Percentiles rank a stretch among this genome's conserved stretches.
phyloP scores from a whole-genome alignment of 495 filamentous ascomycete genomes.

The Neurospora intermedia region DNA sequence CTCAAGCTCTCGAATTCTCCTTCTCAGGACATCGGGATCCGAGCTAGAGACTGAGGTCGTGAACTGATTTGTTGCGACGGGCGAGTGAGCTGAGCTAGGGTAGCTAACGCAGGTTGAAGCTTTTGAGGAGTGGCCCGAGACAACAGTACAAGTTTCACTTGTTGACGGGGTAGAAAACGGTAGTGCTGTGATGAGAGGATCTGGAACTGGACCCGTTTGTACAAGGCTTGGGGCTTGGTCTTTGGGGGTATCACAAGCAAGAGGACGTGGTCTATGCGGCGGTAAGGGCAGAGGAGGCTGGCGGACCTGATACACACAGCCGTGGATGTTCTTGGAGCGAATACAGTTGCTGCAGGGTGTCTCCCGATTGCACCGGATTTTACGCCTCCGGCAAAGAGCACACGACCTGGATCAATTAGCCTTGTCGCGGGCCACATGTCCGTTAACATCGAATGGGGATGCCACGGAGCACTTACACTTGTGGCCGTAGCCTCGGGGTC shows the following conservation, averaged over 20 bases:
- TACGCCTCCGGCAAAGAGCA: constrained; percentile 23
- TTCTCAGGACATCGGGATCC: constrained; percentile 29
- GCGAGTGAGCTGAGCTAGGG: constrained; percentile 21
- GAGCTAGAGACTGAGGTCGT: constrained; percentile 6
- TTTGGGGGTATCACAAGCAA: constrained; percentile 3
- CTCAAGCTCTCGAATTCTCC: constrained; percentile 35
- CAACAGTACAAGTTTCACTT: neutral
- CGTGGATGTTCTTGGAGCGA: constrained; percentile 26
- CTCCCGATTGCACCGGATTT: constrained; percentile 27
- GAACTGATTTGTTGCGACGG: constrained; percentile 10
- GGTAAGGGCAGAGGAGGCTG: neutral
- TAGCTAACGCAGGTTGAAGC: constrained; percentile 1
- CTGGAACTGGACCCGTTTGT: neutral
- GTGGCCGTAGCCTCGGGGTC: neutral
- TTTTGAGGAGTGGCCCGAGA: neutral
- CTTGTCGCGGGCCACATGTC: neutral
- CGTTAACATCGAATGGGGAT: neutral
- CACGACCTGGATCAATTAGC: constrained; percentile 13
- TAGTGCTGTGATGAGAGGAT: neutral
- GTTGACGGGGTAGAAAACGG: neutral
- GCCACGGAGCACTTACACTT: neutral
- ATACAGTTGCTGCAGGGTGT: constrained; percentile 37
- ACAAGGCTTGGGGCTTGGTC: neutral
- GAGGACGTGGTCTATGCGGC: constrained; percentile 1
- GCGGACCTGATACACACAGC: constrained; percentile 29